These are phyloP conservation scores for Xylaria acuta DNA, from an alignment of 495 filamentous ascomycete species.

Conservation along the genomic window DNA sequence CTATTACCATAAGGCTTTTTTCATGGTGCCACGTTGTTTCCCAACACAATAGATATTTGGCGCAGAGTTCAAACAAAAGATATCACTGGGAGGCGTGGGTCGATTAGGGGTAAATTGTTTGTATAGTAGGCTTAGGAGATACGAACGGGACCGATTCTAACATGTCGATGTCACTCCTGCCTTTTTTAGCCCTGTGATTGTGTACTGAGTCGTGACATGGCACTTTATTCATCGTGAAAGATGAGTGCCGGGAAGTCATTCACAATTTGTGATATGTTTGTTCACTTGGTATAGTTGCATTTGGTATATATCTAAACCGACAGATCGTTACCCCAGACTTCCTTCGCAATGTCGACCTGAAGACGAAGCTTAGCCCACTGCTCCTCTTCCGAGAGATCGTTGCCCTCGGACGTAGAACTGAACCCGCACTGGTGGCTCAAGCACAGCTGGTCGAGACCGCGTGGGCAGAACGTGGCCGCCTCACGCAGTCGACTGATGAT, in stretches of 20 bases:
- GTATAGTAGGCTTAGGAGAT: constrained; percentile 23
- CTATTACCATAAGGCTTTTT: constrained; percentile 2
- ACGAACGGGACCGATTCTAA: neutral
- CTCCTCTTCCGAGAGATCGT: constrained; percentile 64
- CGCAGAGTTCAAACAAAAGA: constrained; percentile 18
- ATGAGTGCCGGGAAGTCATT: neutral
- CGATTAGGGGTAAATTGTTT: constrained; percentile 9
- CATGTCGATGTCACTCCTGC: neutral
- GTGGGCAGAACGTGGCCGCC: constrained; percentile 65
- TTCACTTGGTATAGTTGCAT: neutral
- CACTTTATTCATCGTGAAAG: neutral
- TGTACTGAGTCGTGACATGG: neutral
- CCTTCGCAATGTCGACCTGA: constrained; percentile 54
- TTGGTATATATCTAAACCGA: constrained; percentile 37
- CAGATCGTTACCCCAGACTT: constrained; percentile 55
- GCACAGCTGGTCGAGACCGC: constrained; percentile 65
- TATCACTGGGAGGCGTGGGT: constrained; percentile 7
- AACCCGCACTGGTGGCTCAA: constrained; percentile 74
- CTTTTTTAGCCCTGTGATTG: neutral
- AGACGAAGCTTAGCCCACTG: constrained; percentile 59
- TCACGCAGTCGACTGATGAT: constrained; percentile 63
- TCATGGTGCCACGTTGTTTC: constrained; percentile 8
- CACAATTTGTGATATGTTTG: neutral
- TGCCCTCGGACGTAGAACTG: constrained; percentile 68
- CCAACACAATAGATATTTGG: constrained; percentile 13